Conservation (phyloP, 352 stramenopile genomes). For the Phytopythium vexans region DNA sequence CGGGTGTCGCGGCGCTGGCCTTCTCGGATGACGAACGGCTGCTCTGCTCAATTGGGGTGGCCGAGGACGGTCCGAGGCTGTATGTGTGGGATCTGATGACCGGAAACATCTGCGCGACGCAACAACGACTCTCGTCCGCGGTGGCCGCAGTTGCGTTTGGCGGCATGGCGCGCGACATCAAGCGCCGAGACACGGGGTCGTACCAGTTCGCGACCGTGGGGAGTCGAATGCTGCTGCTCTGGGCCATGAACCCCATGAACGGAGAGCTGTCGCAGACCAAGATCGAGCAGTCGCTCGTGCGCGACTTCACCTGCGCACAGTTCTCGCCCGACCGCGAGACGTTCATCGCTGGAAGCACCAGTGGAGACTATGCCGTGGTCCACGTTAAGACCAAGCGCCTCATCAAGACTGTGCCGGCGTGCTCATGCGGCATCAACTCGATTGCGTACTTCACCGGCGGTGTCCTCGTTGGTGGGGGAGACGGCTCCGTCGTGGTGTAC, state of each 20-base stretch:
- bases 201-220: slow-evolving; percentile 89
- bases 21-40: slow-evolving; percentile 92
- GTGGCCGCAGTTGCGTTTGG: slow-evolving; percentile 72
- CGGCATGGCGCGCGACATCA: slow-evolving; percentile 87
- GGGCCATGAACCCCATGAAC: slow-evolving; percentile 82
- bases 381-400: slow-evolving; percentile 70
- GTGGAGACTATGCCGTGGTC: slow-evolving; percentile 85
- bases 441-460: slow-evolving; percentile 43
- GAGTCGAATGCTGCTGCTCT: slow-evolving; percentile 72
- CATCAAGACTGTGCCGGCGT: slow-evolving; percentile 69
- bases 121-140: slow-evolving; percentile 64
- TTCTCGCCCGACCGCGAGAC: slow-evolving; percentile 82
- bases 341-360: slow-evolving; percentile 83
- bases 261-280: slow-evolving; percentile 71
- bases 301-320: slow-evolving; percentile 80
- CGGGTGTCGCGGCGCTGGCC: slow-evolving; percentile 76
- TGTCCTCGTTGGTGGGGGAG: slow-evolving; percentile 77
- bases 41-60: slow-evolving; percentile 72
- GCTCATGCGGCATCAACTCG: slow-evolving; percentile 74
- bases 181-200: slow-evolving; percentile 80
- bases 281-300: slow-evolving; percentile 68
- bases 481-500: slow-evolving; percentile 85
- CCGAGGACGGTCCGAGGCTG: slow-evolving; percentile 76
- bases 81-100: slow-evolving; percentile 90
- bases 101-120: slow-evolving; percentile 84